Conservation (phyloP, 768 basidiomycete genomes). For the Boletus vermiculosoides region DNA sequence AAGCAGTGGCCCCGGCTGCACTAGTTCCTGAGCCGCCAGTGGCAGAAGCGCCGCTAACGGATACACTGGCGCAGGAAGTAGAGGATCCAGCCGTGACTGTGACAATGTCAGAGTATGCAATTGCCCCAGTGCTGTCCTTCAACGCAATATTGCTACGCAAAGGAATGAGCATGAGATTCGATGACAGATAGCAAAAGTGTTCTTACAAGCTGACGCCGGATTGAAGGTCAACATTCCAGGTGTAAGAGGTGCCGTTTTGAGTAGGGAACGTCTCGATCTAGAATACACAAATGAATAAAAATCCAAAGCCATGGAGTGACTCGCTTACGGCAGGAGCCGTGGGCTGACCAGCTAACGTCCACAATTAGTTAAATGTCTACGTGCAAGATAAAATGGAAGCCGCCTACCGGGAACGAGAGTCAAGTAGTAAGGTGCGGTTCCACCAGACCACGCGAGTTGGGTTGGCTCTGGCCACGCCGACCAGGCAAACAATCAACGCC, state of each 20-base stretch:
- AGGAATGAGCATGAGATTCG: background rate
- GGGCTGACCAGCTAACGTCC: conserved; percentile 49
- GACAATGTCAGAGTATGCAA: conserved; percentile 52
- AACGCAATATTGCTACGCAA: conserved; percentile 47
- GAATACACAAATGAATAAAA: conserved; percentile 5
- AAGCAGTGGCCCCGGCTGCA: background rate
- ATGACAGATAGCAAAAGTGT: background rate
- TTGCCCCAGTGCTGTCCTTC: conserved; percentile 57
- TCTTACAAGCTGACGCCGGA: conserved; percentile 46
- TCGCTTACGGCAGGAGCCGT: conserved; percentile 49
- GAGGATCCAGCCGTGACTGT: conserved; percentile 41
- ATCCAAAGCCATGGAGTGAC: background rate
- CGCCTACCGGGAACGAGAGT: conserved; percentile 58
- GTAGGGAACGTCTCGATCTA: conserved; percentile 56
- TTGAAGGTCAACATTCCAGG: conserved; percentile 56
- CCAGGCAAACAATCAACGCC: background rate
- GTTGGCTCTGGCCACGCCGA: conserved; percentile 51
- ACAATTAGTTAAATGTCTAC: background rate
- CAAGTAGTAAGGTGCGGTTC: conserved; percentile 56
- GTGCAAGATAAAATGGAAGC: rapidly evolving
- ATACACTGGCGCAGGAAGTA: conserved; percentile 25
- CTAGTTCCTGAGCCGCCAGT: conserved; percentile 6
- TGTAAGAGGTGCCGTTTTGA: conserved; percentile 41
- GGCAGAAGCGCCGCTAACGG: conserved; percentile 3
- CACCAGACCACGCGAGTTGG: conserved; percentile 52